Percentiles rank a stretch among this genome's conserved stretches.
Evolutionary conservation across 768 basidiomycete genomes (phyloP).

Genomic region (Collybiopsis confluens): DNA sequence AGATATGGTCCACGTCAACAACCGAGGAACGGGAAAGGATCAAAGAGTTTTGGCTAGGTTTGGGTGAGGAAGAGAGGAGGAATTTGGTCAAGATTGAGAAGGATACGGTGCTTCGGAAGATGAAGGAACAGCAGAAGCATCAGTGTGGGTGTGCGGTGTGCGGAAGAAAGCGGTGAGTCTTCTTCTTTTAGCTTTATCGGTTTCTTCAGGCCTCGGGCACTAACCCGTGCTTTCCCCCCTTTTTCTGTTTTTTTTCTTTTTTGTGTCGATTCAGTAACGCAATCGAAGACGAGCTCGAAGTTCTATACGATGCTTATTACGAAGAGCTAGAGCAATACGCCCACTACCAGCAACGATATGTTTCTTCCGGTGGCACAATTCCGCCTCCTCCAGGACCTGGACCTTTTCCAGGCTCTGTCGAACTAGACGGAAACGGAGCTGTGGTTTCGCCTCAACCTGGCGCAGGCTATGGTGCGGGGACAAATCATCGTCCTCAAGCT

Average conservation of each 20-base stretch:
- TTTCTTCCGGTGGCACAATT: constrained; percentile 82
- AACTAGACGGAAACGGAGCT: constrained; percentile 87
- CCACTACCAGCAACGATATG: constrained; percentile 94
- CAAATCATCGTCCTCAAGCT: not conserved
- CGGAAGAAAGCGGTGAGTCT: constrained; percentile 88
- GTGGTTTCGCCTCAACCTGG: constrained; percentile 38
- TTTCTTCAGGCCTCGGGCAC: too few relatives aligned
- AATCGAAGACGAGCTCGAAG: constrained; percentile 99
- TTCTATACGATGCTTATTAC: constrained; percentile 99
- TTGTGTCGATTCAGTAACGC: constrained; percentile 62
- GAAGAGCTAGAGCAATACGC: constrained; percentile 99
- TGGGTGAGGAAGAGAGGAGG: constrained; percentile 87
- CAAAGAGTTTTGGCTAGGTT: constrained; percentile 94
- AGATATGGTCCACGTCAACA: constrained; percentile 94
- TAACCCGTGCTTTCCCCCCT: too few relatives aligned
- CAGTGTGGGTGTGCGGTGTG: constrained; percentile 95
- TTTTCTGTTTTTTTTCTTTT: constrained; percentile 20
- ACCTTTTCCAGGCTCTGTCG: constrained; percentile 97
- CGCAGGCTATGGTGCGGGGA: not conserved
- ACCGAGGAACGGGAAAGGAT: constrained; percentile 94
- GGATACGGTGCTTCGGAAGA: constrained; percentile 94
- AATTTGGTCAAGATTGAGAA: constrained; percentile 97
- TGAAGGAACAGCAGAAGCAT: constrained; percentile 99
- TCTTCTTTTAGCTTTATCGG: too few relatives aligned
- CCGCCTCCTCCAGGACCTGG: constrained; percentile 94